These are phyloP conservation scores for Choanephora cucurbitarum DNA, from an alignment of 371 early-diverging fungal species.

Conservation along the genomic window DNA sequence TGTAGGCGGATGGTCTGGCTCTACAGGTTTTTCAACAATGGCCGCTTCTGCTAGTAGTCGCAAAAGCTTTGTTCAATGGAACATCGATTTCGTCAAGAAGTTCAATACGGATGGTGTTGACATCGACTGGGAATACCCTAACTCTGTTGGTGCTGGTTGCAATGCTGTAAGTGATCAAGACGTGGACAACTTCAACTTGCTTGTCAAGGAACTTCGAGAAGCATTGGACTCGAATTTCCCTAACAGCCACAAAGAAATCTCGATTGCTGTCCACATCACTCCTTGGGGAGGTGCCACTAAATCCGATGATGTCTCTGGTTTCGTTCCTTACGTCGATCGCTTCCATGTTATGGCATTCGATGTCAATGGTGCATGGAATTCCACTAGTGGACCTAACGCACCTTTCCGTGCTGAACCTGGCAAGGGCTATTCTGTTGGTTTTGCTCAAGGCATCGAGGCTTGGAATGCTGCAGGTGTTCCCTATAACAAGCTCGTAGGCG, in stretches of 20 bases:
- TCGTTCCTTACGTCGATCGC: constrained; percentile 63
- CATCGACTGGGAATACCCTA: constrained; percentile 48
- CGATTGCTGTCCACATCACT: constrained; percentile 70
- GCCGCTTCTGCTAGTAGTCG: constrained; percentile 47
- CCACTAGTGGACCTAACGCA: constrained; percentile 64
- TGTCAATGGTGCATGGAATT: constrained; percentile 65
- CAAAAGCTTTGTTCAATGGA: constrained; percentile 53
- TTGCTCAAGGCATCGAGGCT: constrained; percentile 52
- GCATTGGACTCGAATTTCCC: constrained; percentile 55
- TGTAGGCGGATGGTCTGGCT: constrained; percentile 77
- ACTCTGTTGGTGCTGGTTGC: constrained; percentile 55
- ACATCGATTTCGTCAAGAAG: constrained; percentile 45
- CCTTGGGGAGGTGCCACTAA: constrained; percentile 56
- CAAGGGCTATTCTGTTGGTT: constrained; percentile 44
- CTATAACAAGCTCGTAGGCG: constrained; percentile 58
- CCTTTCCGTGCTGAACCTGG: constrained; percentile 60
- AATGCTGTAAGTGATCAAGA: constrained; percentile 48
- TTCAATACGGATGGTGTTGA: constrained; percentile 63
- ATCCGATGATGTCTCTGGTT: constrained; percentile 63
- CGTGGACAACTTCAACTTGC: constrained; percentile 53
- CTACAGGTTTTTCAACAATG: constrained; percentile 43
- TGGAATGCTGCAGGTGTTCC: constrained; percentile 67
- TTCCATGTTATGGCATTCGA: constrained; percentile 66
- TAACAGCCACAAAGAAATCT: constrained; percentile 58
- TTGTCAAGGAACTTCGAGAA: constrained; percentile 66